Conservation (phyloP, 164 flowering plant species). For the Stephania japonica region DNA sequence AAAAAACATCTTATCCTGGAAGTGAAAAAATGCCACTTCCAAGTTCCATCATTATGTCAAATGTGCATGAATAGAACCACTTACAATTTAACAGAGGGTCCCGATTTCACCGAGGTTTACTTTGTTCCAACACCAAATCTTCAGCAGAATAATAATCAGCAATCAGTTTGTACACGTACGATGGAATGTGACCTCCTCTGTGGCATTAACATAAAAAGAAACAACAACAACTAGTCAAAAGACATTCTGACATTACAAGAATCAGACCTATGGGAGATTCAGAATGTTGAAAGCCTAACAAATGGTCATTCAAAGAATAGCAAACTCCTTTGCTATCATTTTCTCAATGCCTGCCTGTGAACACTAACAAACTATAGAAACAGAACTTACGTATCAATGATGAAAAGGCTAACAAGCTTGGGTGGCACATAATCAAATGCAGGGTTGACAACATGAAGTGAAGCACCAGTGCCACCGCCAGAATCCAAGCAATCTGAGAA, state of each 20-base stretch:
- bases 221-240: slow-evolving; percentile 6
- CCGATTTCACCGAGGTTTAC: slow-evolving; percentile 38
- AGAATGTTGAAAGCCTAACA: not conserved
- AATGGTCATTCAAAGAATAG: not conserved
- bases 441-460: slow-evolving; percentile 95
- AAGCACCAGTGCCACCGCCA: slow-evolving; percentile 65
- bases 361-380: not conserved
- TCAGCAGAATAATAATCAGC: slow-evolving; percentile 95
- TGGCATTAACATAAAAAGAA: not conserved
- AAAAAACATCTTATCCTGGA: too few relatives aligned
- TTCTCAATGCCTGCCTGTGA: not conserved
- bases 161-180: slow-evolving; percentile 92
- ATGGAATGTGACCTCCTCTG: slow-evolving; percentile 98
- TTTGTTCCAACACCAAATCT: slow-evolving; percentile 63
- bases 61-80: not conserved
- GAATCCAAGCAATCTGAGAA: slow-evolving; percentile 96
- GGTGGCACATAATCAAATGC: slow-evolving; percentile 98
- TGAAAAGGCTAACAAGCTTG: slow-evolving; percentile 90
- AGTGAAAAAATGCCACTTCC: too few relatives aligned
- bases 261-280: not conserved
- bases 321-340: too few relatives aligned
- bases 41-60: not conserved
- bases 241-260: not conserved
- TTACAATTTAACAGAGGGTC: not conserved
- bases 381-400: slow-evolving; percentile 89